Base-by-base conservation (phyloP, 1,284 basidiomycete species). In the Sanghuangporus sanghuang region DNA sequence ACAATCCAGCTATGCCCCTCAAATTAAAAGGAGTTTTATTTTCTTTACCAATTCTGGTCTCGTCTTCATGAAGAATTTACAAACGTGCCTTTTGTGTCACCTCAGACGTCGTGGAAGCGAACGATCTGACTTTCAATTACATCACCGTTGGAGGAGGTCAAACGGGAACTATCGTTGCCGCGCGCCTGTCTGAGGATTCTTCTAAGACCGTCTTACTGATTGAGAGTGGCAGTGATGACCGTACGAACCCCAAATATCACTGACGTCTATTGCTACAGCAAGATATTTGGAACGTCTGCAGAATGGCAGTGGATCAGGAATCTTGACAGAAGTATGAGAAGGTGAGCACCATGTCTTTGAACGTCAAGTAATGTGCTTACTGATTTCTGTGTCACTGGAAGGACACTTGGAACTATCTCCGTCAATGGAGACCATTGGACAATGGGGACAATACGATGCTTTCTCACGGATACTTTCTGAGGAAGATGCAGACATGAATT, bases 101-200 rank as follows among this genome's bases (percentile, higher is more conserved):
- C 6, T 50, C 63, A 7, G 63, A 64, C 52, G 23, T 58, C 3
- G 36, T 27, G 2, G 18, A 38, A 32, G 57, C 58, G 7, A 59
- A 57, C 40, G 59, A 48, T 27, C 64, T 77, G 62, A 78, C 81
- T 0, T 88, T 79, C 69, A 86, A 89, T 75, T 89, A 89, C 70
- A 84, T 89, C 66, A 78, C 89, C 58, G 81, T 86, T 6, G 87
- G 87, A 2, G 86, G 81, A 32, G 87, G 89, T 0, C 74, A 87
- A 5, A 78, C 82, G 1, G 89, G 88, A 2, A 77, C 81, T 7
- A 85, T 84, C 0, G 80, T 90, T 6, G 87, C 88, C 2, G 76
- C 78, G 16, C 78, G 87, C 3, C 76, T 91, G 27, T 72, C 84
- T 0, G 86, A 88, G 68, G 79, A 89, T 67, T 70, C 82, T 1